These are phyloP conservation scores for Penicillium griseofulvum DNA, from an alignment of 2,329 filamentous ascomycete species.

Conservation along the genomic window DNA sequence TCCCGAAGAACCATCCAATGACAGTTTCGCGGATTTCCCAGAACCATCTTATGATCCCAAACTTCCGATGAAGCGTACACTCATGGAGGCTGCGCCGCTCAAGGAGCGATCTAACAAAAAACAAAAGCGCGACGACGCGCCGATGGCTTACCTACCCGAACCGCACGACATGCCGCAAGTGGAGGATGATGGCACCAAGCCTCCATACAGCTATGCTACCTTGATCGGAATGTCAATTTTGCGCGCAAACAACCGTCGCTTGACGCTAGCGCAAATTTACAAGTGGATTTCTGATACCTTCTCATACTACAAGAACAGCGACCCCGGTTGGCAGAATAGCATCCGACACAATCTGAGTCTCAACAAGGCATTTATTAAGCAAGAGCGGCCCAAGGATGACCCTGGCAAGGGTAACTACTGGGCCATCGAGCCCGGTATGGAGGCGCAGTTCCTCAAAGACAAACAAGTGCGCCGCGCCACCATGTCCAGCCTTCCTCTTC, in stretches of 20 bases:
- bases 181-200: slow-evolving; percentile 83
- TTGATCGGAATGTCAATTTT: slow-evolving; percentile 97
- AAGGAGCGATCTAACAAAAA: slow-evolving; percentile 71
- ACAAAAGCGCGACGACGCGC: slow-evolving; percentile 58
- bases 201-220: slow-evolving; percentile 87
- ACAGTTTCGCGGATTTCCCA: slow-evolving; percentile 49
- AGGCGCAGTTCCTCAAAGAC: slow-evolving; percentile 84
- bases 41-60: slow-evolving; percentile 48
- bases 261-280: slow-evolving; percentile 94
- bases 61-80: slow-evolving; percentile 54
- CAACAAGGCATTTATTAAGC: slow-evolving; percentile 95
- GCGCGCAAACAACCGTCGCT: slow-evolving; percentile 73
- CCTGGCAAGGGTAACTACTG: slow-evolving; percentile 98
- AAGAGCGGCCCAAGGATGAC: slow-evolving; percentile 93
- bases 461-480: slow-evolving; percentile 58
- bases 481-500: slow-evolving; percentile 45
- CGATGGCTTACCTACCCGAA: slow-evolving; percentile 58
- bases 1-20: slow-evolving; percentile 40
- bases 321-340: slow-evolving; percentile 97
- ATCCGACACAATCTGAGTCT: slow-evolving; percentile 96
- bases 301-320: slow-evolving; percentile 77
- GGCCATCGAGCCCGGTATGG: slow-evolving; percentile 86
- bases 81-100: slow-evolving; percentile 71
- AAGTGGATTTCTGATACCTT: slow-evolving; percentile 99
- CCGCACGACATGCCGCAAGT: slow-evolving; percentile 78